Percentiles rank a stretch among this genome's conserved stretches.
These are phyloP conservation scores for Thielaviopsis punctulata DNA, from an alignment of 2,329 filamentous ascomycete genomes.

Conservation along the genomic window DNA sequence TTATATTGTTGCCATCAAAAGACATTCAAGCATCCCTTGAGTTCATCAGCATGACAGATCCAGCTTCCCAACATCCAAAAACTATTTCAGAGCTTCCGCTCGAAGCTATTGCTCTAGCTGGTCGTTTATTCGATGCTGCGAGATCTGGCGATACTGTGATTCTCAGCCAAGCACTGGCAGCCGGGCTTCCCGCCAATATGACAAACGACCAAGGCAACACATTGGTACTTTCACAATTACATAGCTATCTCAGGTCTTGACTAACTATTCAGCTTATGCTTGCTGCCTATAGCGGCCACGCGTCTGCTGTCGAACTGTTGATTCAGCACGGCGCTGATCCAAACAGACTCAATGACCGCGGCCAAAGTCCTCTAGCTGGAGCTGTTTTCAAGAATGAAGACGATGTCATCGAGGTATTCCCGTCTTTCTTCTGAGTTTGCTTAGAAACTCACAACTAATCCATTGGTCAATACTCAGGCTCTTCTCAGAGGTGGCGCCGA, in stretches of 20 bases:
- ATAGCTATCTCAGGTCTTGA: background rate
- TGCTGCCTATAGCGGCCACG: constrained; percentile 51
- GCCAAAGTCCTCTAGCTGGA: constrained; percentile 52
- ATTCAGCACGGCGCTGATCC: constrained; percentile 46
- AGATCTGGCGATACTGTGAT: constrained; percentile 38
- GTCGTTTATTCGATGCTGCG: constrained; percentile 49
- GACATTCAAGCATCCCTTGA: background rate
- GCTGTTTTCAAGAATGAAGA: constrained; percentile 57
- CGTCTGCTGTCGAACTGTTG: constrained; percentile 40
- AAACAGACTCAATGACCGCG: constrained; percentile 49
- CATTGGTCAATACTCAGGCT: constrained; percentile 17
- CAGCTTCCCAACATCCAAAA: background rate
- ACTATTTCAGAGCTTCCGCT: constrained; percentile 29
- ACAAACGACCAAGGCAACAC: constrained; percentile 59
- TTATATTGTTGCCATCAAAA: background rate
- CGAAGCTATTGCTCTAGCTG: constrained; percentile 48
- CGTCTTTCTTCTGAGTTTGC: too few species aligned
- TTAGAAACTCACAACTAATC: background rate
- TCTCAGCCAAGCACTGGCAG: constrained; percentile 45
- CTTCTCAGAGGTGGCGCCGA: constrained; percentile 36
- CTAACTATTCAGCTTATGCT: constrained; percentile 39
- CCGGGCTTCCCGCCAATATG: constrained; percentile 50
- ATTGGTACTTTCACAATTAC: constrained; percentile 30
- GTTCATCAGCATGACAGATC: background rate
- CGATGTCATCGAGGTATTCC: constrained; percentile 39